These are phyloP conservation scores for Pisolithus microcarpus DNA, from an alignment of 768 basidiomycete genomes.

Conservation along the genomic window DNA sequence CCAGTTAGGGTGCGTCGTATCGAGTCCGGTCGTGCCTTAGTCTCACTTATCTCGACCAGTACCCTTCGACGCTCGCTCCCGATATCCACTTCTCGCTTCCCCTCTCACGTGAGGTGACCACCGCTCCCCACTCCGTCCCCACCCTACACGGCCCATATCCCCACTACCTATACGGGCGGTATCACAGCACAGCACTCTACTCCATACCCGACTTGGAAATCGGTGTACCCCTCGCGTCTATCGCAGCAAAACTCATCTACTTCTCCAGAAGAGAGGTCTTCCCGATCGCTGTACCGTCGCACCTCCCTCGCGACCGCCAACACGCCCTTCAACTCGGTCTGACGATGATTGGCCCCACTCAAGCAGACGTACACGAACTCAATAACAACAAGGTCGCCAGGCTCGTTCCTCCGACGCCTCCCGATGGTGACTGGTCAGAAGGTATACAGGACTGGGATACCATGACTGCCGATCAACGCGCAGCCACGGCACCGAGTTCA, in stretches of 20 bases:
- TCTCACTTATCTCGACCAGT: constrained; percentile 27
- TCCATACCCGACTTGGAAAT: constrained; percentile 22
- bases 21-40: not conserved
- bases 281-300: constrained; percentile 37
- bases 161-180: constrained; percentile 33
- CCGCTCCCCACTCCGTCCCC: constrained; percentile 22
- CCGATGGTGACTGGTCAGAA: constrained; percentile 18
- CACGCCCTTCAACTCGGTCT: constrained; percentile 22
- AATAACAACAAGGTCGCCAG: constrained; percentile 39
- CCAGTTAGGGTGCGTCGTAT: constrained; percentile 37
- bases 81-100: constrained; percentile 56
- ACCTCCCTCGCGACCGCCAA: constrained; percentile 27
- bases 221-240: constrained; percentile 39
- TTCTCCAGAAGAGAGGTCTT: constrained; percentile 49
- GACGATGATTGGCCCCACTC: constrained; percentile 36
- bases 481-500: constrained; percentile 31
- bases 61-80: constrained; percentile 52
- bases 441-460: constrained; percentile 13
- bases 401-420: constrained; percentile 9
- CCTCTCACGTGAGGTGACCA: constrained; percentile 19
- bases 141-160: constrained; percentile 44
- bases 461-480: constrained; percentile 17
- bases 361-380: constrained; percentile 54
- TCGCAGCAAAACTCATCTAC: constrained; percentile 58
- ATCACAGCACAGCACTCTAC: constrained; percentile 25